Evolutionary conservation across 1,284 basidiomycete genomes (phyloP).

Genomic region (Rhodotorula sp.): DNA sequence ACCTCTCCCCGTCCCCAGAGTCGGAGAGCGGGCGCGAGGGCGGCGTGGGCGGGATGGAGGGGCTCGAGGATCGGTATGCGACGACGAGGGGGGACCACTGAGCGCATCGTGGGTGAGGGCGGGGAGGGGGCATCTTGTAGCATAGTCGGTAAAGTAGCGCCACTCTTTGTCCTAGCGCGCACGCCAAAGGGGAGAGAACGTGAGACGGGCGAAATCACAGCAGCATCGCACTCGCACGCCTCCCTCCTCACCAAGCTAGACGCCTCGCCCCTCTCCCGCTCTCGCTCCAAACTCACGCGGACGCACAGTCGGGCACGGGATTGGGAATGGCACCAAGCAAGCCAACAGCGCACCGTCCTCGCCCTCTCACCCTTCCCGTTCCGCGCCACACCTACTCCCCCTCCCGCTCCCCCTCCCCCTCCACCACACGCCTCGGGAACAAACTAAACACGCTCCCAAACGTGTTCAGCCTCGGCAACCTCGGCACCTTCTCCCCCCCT

Average conservation of each 20-base stretch:
- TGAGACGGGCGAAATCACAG: no score
- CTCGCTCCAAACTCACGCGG: no score
- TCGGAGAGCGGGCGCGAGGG: constrained; percentile 15
- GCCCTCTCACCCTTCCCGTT: background rate
- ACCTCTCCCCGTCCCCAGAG: background rate
- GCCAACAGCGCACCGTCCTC: no score
- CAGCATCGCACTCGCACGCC: no score
- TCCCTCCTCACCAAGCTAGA: no score
- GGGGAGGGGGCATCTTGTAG: background rate
- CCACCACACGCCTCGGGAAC: background rate
- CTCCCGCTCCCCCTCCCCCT: background rate
- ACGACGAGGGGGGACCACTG: constrained; percentile 47
- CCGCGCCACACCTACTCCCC: background rate
- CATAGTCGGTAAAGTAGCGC: background rate
- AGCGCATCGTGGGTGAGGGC: background rate
- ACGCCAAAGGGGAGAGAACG: no score
- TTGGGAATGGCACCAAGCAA: no score
- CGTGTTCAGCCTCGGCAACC: constrained; percentile 9
- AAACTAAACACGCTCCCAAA: constrained; percentile 23
- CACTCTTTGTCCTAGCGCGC: background rate
- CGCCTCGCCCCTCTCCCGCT: no score
- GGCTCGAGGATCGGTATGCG: constrained; percentile 43
- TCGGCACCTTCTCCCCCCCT: no score
- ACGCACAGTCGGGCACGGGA: no score
- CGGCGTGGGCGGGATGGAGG: constrained; percentile 40